Evolutionary conservation across 768 basidiomycete genomes (phyloP).

Genomic region (Paxillus ammoniavirescens): DNA sequence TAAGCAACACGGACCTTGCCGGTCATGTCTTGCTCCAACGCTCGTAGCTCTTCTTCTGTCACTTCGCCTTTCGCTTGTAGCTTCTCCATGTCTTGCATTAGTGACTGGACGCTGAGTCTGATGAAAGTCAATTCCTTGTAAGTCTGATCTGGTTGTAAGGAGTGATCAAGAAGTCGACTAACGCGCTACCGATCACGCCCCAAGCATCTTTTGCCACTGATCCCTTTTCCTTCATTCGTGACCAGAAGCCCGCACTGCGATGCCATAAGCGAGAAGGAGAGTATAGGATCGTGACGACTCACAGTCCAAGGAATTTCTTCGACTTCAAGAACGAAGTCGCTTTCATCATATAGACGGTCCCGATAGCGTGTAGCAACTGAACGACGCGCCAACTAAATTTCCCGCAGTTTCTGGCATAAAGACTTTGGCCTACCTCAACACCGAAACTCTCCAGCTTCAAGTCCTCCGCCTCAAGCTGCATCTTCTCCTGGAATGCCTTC

Average conservation of each 20-base stretch:
- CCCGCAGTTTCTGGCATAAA: neutral
- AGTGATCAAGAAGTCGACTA: slow-evolving; percentile 34
- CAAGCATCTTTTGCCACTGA: slow-evolving; percentile 92
- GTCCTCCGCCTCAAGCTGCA: slow-evolving; percentile 87
- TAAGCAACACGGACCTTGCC: slow-evolving; percentile 62
- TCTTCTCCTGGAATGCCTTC: slow-evolving; percentile 68
- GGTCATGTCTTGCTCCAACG: slow-evolving; percentile 89
- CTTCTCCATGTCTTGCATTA: slow-evolving; percentile 80
- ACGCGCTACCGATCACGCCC: slow-evolving; percentile 96
- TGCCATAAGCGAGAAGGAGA: slow-evolving; percentile 6
- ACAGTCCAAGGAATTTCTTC: slow-evolving; percentile 88
- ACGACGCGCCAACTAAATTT: slow-evolving; percentile 1
- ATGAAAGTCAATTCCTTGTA: slow-evolving; percentile 45
- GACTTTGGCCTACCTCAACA: slow-evolving; percentile 64
- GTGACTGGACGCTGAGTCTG: slow-evolving; percentile 26
- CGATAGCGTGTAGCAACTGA: slow-evolving; percentile 86
- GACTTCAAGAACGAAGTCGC: slow-evolving; percentile 89
- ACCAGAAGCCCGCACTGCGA: slow-evolving; percentile 82
- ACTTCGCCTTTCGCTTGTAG: slow-evolving; percentile 87
- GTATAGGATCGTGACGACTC: slow-evolving; percentile 32
- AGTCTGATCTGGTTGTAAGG: slow-evolving; percentile 51
- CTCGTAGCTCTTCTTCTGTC: slow-evolving; percentile 79
- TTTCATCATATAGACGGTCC: slow-evolving; percentile 91
- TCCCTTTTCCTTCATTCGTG: slow-evolving; percentile 92
- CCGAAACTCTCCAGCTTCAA: slow-evolving; percentile 97